Conservation (phyloP, 129 eudicot species). For the Artemisia argyi region DNA sequence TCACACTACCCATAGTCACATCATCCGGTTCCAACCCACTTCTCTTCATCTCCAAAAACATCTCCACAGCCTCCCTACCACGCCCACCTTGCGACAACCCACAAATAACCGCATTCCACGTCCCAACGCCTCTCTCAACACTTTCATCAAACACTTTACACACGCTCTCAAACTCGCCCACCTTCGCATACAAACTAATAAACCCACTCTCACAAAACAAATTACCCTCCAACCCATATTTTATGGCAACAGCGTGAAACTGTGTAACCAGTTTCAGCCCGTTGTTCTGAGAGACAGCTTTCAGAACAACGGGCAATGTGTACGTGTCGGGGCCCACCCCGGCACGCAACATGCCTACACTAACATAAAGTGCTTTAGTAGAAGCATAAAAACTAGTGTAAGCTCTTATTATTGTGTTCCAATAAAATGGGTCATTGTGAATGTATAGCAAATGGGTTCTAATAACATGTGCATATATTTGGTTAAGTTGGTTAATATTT, state of each 20-base stretch:
- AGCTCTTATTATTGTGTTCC: conserved; percentile 52
- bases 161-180: conserved; percentile 56
- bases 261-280: conserved; percentile 24
- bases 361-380: conserved; percentile 42
- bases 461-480: conserved; percentile 52
- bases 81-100: conserved; percentile 77
- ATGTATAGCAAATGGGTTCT: conserved; percentile 54
- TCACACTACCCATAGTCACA: conserved; percentile 77
- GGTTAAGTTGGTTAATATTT: conserved; percentile 45
- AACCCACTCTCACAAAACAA: conserved; percentile 79
- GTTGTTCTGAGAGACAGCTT: conserved; percentile 47
- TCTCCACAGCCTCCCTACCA: conserved; percentile 53
- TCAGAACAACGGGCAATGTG: conserved; percentile 66
- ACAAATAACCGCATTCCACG: conserved; percentile 83
- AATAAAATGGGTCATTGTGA: conserved; percentile 50
- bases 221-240: conserved; percentile 48
- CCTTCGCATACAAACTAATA: conserved; percentile 61
- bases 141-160: conserved; percentile 71
- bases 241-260: conserved; percentile 53
- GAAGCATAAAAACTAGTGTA: conserved; percentile 53
- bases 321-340: conserved; percentile 63
- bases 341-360: conserved; percentile 48
- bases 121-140: conserved; percentile 71
- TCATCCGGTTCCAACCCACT: conserved; percentile 64
- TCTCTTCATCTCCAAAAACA: conserved; percentile 57